These are phyloP conservation scores for Crepidotus variabilis DNA, from an alignment of 768 basidiomycete genomes.

Conservation along the genomic window DNA sequence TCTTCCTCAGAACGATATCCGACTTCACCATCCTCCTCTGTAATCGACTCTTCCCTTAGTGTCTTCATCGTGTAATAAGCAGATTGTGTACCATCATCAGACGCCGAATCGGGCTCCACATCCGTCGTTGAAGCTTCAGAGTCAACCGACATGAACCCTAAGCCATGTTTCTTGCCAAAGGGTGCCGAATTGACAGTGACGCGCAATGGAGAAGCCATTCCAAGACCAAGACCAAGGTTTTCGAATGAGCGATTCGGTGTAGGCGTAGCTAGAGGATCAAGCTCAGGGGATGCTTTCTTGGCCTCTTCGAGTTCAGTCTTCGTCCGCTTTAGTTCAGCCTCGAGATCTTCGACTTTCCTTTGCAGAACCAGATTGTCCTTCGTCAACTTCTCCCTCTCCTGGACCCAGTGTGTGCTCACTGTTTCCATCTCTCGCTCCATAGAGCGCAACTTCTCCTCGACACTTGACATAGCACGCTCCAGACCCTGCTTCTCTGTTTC, in stretches of 20 bases:
- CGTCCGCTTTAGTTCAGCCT: conserved; percentile 4
- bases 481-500: conserved; percentile 65
- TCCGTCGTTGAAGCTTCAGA: conserved; percentile 65
- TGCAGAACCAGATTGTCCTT: conserved; percentile 15
- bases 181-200: not conserved
- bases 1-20: not conserved
- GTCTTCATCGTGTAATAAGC: conserved; percentile 45
- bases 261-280: conserved; percentile 41
- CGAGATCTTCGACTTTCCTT: conserved; percentile 4
- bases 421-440: conserved; percentile 22
- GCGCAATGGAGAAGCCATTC: conserved; percentile 2
- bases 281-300: conserved; percentile 24
- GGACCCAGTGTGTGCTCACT: conserved; percentile 16
- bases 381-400: conserved; percentile 34
- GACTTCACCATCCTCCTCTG: conserved; percentile 34
- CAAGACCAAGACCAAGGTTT: conserved; percentile 16
- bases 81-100: conserved; percentile 35
- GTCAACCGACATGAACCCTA: conserved; percentile 58
- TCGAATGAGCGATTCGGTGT: conserved; percentile 33
- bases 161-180: conserved; percentile 36
- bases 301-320: conserved; percentile 40
- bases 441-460: conserved; percentile 26
- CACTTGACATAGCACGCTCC: conserved; percentile 41
- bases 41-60: conserved; percentile 54
- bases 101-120: conserved; percentile 49